Base-by-base conservation (phyloP, 202 grass and related monocot species). In the Eragrostis tef region DNA sequence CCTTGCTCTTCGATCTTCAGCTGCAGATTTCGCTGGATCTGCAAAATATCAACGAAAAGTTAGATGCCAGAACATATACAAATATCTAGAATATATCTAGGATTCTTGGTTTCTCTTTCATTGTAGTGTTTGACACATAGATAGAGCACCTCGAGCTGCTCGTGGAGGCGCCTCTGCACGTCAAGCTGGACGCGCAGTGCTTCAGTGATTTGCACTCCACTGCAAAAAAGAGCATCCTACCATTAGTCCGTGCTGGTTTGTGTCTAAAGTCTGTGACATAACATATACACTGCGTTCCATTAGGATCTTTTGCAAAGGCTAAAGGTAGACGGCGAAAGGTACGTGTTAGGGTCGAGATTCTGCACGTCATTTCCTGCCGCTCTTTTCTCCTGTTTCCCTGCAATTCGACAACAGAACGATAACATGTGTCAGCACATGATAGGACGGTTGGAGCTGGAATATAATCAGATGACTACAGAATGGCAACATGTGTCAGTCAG, bases 1-100 rank as follows among this genome's bases (percentile, higher is more conserved):
- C 94, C 86, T 59, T 97, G 94, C 71, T 29, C 94, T 82, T 97
- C 94, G 59, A 97, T 94, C 72, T 78, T 90, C 83, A 94, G 65
- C 85, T 97, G 94, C 44, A 97, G 61, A 22, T 56, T 89, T 46
- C 92, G 56, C 83, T 94, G 94, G 43, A 92, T 83, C 94, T 97
- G 72, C 57, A 63, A 43, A 68, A 67, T 41, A 54, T 17, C 13
- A 26, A 15, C 3, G 53, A 70, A 70, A 69, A 27, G 20, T 67
- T 15, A 11, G 14, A 25, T 67, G 11, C 6, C 62, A 67, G 14
- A 14, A 75, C 20, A 25, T 3, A 43, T n/a, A n/a, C n/a, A n/a
- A 8, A 59, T 59, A 57, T 75, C 11, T 24, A 24, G 11, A 9
- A 43, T 16, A 10, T 39, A 59, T 43, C 20, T n/a, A n/a, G n/a